Percentiles rank a stretch among this genome's conserved stretches.
Evolutionary conservation across 176 grass and related monocot species (phyloP).

Genomic region (Rhynchospora breviuscula): DNA sequence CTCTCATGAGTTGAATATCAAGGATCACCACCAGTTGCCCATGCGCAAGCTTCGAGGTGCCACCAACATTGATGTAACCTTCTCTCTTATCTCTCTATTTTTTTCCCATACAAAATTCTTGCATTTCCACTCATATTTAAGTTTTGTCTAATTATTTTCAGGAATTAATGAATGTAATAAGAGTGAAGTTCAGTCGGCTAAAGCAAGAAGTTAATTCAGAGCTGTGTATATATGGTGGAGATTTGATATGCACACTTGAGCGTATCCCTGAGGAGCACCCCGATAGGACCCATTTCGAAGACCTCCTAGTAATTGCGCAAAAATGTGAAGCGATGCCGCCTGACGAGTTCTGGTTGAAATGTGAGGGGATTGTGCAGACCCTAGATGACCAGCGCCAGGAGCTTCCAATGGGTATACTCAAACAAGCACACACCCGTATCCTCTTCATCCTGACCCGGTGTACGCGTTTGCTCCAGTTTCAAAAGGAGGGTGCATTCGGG

Average conservation of each 20-base stretch:
- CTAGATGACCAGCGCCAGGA: slow-evolving; percentile 85
- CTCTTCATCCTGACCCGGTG: slow-evolving; percentile 95
- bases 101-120: not conserved
- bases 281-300: slow-evolving; percentile 52
- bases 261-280: not conserved
- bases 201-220: slow-evolving; percentile 80
- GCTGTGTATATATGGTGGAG: slow-evolving; percentile 63
- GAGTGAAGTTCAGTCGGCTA: slow-evolving; percentile 59
- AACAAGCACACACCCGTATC: slow-evolving; percentile 67
- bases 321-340: slow-evolving; percentile 74
- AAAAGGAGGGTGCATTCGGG: slow-evolving; percentile 44
- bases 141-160: slow-evolving; percentile 24
- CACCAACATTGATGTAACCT: slow-evolving; percentile 29
- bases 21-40: slow-evolving; percentile 32
- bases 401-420: slow-evolving; percentile 43
- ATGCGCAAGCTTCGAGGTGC: slow-evolving; percentile 46
- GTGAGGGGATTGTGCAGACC: slow-evolving; percentile 71
- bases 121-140: slow-evolving; percentile 7
- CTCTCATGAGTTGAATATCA: slow-evolving; percentile 75
- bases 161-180: slow-evolving; percentile 66
- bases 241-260: slow-evolving; percentile 59
- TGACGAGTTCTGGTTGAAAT: slow-evolving; percentile 69
- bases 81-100: not conserved
- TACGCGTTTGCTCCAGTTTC: slow-evolving; percentile 86
- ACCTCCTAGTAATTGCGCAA: slow-evolving; percentile 79